Base-by-base conservation (phyloP, 139 green algal species). In the Spirogloea muscicola region DNA sequence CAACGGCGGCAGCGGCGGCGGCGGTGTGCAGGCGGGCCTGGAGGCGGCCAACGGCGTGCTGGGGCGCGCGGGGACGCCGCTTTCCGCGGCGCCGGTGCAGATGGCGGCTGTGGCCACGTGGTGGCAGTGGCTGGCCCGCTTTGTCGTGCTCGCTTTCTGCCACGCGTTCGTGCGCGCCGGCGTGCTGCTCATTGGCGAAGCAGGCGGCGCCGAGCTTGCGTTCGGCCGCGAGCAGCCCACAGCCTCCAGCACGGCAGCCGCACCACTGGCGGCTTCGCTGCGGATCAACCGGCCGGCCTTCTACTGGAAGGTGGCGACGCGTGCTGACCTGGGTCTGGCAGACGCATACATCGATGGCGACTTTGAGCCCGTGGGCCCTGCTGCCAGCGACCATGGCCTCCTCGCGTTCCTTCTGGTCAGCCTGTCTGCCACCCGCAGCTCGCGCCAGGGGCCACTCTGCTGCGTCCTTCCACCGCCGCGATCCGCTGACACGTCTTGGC, bases 261-360 rank as follows among this genome's bases (percentile, higher is more conserved):
- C 5, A 33, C 58, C 29, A n/a, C 58, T 27, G 10, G n/a, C 49
- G n/a, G 33, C 49, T 18, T 60, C 49, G 29, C 49, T 60, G 43
- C 10, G 43, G 13, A 42, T 40, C 58, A 10, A 40, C 13, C 9
- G 29, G 16, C 13, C 16, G 9, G 25, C 3, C 27, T 43, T 40
- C 31, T 43, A 43, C 58, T 66, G 6, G 29, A 29, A 77, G 51
- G 68, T 77, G 55, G 68, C 46, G 36, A 70, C 46, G 6, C 58
- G 31, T 10, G 36, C 43, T 4, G 58, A 82, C 43, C 43, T 77
- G 49, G n/a, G 77, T 10, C 62, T 77, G 62, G 68, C 68, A 34
- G 76, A 98, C 75, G 85, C 87, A 0, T 98, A 96, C 86, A 96
- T 97, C 87, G 87, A 91, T 31, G 78, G 81, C 3, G 85, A 93